Evolutionary conservation across 768 basidiomycete genomes (phyloP).

Genomic region (Leccinum ochraceum): DNA sequence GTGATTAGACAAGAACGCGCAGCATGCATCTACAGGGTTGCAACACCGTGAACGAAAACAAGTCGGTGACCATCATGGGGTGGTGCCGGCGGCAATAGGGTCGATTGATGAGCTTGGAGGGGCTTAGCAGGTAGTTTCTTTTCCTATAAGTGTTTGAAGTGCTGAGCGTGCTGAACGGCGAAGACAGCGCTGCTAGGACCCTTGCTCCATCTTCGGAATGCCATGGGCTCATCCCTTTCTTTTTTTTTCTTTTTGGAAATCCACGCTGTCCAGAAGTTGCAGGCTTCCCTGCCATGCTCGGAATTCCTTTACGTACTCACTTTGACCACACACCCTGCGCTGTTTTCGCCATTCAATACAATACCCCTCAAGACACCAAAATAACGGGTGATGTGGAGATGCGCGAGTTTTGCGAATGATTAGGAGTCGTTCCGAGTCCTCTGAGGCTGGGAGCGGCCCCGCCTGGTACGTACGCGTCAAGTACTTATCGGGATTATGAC

Average conservation of each 20-base stretch:
- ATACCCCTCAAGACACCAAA: background rate
- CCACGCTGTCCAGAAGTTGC: slow-evolving; percentile 3
- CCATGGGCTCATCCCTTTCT: slow-evolving; percentile 17
- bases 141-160: slow-evolving; percentile 42
- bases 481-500: background rate
- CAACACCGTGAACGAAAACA: slow-evolving; percentile 48
- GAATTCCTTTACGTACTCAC: slow-evolving; percentile 8
- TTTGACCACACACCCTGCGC: background rate
- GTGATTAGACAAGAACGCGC: background rate
- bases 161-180: background rate
- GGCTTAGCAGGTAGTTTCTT: slow-evolving; percentile 17
- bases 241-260: slow-evolving; percentile 15
- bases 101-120: slow-evolving; percentile 28
- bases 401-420: slow-evolving; percentile 2
- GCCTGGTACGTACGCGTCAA: background rate
- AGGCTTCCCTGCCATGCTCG: background rate
- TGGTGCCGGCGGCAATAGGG: slow-evolving; percentile 45
- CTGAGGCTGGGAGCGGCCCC: background rate
- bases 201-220: slow-evolving; percentile 30
- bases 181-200: background rate
- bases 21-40: slow-evolving; percentile 43
- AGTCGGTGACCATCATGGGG: slow-evolving; percentile 8
- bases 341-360: slow-evolving; percentile 24
- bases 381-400: background rate
- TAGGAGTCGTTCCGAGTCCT: background rate